Conservation (phyloP, 495 filamentous ascomycete species). For the Penicillium verhagenii region DNA sequence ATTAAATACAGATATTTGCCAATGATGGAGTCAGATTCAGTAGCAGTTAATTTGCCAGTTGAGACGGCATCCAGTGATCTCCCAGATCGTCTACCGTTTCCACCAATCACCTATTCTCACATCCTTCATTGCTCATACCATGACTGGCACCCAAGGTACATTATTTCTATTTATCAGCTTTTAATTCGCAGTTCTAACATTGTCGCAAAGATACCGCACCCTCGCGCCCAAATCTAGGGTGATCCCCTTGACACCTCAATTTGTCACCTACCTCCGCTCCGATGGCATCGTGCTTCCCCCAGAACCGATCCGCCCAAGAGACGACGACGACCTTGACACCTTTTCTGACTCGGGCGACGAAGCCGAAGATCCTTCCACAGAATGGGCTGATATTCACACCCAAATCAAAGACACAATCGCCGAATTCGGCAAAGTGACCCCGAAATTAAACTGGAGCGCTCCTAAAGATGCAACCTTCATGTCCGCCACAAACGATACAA, state of each 20-base stretch:
- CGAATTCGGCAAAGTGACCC: slow-evolving; percentile 76
- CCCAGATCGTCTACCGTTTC: slow-evolving; percentile 62
- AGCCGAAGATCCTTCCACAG: slow-evolving; percentile 54
- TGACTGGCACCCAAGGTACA: slow-evolving; percentile 72
- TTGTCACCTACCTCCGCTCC: slow-evolving; percentile 83
- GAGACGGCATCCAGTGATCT: slow-evolving; percentile 19
- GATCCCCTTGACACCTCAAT: slow-evolving; percentile 70
- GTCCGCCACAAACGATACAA: slow-evolving; percentile 80
- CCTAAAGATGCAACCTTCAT: slow-evolving; percentile 99
- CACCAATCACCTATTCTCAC: slow-evolving; percentile 76
- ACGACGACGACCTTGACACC: slow-evolving; percentile 37
- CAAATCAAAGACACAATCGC: slow-evolving; percentile 72
- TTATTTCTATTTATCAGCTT: neutral
- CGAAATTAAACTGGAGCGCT: slow-evolving; percentile 96
- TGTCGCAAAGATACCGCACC: slow-evolving; percentile 63
- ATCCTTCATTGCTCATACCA: slow-evolving; percentile 94
- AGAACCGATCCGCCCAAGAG: slow-evolving; percentile 33
- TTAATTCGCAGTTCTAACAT: neutral
- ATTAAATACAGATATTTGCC: slow-evolving; percentile 28
- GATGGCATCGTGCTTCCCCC: slow-evolving; percentile 87
- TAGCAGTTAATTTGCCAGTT: slow-evolving; percentile 5
- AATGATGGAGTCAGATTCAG: slow-evolving; percentile 24
- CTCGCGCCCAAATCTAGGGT: slow-evolving; percentile 80
- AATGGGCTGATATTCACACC: slow-evolving; percentile 71
- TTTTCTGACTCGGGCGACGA: slow-evolving; percentile 46